Evolutionary conservation across 495 filamentous ascomycete genomes (phyloP).

Genomic region (Astrothelium macrocarpum): DNA sequence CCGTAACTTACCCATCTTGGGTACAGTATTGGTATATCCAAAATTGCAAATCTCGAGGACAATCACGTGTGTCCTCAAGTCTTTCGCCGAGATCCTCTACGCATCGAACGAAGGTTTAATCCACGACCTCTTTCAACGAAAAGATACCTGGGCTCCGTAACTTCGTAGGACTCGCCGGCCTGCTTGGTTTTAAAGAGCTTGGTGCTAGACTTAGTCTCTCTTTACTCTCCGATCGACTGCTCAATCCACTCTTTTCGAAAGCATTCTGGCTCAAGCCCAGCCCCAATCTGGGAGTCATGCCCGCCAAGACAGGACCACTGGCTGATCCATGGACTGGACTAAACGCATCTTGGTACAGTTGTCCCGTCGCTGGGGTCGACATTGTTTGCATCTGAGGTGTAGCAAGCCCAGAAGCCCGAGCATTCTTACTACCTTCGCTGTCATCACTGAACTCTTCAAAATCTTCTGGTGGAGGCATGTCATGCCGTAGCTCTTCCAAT

Average conservation of each 20-base stretch:
- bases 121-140: slow-evolving; percentile 35
- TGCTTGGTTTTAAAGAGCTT: slow-evolving; percentile 45
- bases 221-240: slow-evolving; percentile 69
- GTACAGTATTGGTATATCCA: not conserved
- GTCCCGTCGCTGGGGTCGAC: slow-evolving; percentile 15
- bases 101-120: slow-evolving; percentile 12
- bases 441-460: slow-evolving; percentile 64
- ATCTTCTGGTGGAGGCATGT: slow-evolving; percentile 7
- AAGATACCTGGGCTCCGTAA: slow-evolving; percentile 54
- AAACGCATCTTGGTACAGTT: slow-evolving; percentile 14
- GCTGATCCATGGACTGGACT: slow-evolving; percentile 32
- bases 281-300: slow-evolving; percentile 21
- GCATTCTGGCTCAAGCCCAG: slow-evolving; percentile 43
- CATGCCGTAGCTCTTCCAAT: slow-evolving; percentile 33
- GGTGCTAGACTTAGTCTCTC: slow-evolving; percentile 49
- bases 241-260: slow-evolving; percentile 65
- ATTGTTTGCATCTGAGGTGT: slow-evolving; percentile 43
- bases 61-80: not conserved
- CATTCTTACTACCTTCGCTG: slow-evolving; percentile 37
- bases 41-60: not conserved
- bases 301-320: slow-evolving; percentile 16
- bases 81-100: not conserved
- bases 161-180: slow-evolving; percentile 55
- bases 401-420: slow-evolving; percentile 50
- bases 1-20: not conserved